Evolutionary conservation across 1,284 basidiomycete genomes (phyloP).

Genomic region (Uromyces viciae-fabae): DNA sequence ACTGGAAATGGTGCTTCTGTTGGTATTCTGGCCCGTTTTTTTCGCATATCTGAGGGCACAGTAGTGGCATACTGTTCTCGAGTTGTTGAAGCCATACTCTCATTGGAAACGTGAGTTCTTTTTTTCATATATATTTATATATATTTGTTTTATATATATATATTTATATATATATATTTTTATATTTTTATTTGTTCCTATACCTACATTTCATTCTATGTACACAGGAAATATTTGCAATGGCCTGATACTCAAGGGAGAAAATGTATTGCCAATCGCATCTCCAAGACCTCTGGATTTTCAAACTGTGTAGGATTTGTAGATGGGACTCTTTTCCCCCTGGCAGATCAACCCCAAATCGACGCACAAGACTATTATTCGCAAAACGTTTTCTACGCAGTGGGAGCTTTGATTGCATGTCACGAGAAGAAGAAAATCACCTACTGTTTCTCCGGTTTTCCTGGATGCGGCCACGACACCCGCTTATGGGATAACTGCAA

Average conservation of each 20-base stretch:
- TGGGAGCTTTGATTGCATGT: background rate
- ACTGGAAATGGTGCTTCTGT: background rate
- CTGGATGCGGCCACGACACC: background rate
- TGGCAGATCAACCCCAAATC: background rate
- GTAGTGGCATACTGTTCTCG: background rate
- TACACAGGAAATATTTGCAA: background rate
- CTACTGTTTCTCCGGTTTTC: background rate
- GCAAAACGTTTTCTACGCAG: background rate
- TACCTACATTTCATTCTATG: background rate
- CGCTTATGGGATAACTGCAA: background rate
- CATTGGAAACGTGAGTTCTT: background rate
- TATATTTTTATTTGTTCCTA: too few relatives aligned
- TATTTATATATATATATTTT: too few relatives aligned
- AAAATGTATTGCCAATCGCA: background rate
- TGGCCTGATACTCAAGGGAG: background rate
- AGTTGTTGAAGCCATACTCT: background rate
- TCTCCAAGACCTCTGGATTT: background rate
- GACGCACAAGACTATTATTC: constrained; percentile 2
- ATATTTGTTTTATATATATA: too few relatives aligned
- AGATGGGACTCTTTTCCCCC: background rate
- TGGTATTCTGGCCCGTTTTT: background rate
- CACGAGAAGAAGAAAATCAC: background rate
- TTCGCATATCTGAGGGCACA: background rate
- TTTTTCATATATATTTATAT: too few relatives aligned
- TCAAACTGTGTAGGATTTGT: constrained; percentile 14